Percentiles rank a stretch among this genome's conserved stretches.
phyloP scores from a whole-genome alignment of 192 early-diverging fungal genomes.

The Diversispora epigaea region DNA sequence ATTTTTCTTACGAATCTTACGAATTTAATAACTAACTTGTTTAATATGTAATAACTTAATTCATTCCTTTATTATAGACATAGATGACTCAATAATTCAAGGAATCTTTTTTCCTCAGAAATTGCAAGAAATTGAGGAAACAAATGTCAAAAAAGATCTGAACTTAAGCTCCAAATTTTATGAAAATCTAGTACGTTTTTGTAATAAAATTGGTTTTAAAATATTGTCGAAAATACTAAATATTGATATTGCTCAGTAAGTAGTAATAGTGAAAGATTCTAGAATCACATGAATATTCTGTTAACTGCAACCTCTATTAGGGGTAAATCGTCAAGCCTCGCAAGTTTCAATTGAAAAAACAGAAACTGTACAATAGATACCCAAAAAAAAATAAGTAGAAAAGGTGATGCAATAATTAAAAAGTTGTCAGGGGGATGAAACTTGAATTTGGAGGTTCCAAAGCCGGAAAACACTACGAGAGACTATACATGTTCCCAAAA shows the following conservation, averaged over 20 bases:
- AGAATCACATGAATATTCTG: conserved; percentile 73
- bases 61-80: conserved; percentile 15
- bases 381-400: conserved; percentile 16
- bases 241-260: conserved; percentile 58
- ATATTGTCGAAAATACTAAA: not conserved
- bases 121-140: not conserved
- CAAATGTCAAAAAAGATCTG: conserved; percentile 17
- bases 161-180: conserved; percentile 19
- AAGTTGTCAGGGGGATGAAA: not conserved
- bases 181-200: not conserved
- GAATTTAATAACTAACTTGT: not conserved
- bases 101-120: not conserved
- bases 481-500: too few relatives aligned
- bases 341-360: conserved; percentile 17
- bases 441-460: conserved; percentile 10
- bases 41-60: conserved; percentile 12
- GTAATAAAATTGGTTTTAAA: conserved; percentile 25
- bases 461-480: not conserved
- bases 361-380: conserved; percentile 15
- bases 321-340: conserved; percentile 14
- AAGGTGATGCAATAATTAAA: conserved; percentile 24
- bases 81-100: not conserved
- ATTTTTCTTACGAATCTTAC: not conserved
- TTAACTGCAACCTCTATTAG: conserved; percentile 26
- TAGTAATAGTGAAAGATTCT: conserved; percentile 80